phyloP scores from a whole-genome alignment of 768 basidiomycete species.

The Rhodosporidiobolus sp. region DNA sequence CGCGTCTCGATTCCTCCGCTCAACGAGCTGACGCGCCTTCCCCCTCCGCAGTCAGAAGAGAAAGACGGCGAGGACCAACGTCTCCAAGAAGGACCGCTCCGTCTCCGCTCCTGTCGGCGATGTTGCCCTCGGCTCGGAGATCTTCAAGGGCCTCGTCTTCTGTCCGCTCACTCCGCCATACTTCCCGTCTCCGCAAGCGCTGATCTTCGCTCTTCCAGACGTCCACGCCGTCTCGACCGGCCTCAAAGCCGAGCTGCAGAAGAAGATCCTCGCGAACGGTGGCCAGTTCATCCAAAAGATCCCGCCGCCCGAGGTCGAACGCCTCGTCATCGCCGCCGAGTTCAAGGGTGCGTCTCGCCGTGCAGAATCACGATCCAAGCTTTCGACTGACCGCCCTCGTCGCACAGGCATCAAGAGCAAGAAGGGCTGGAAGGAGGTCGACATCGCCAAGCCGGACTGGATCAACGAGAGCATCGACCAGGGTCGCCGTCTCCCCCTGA shows the following conservation, averaged over 20 bases:
- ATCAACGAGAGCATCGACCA: conserved; percentile 27
- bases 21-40: neutral
- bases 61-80: conserved; percentile 16
- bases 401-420: conserved; percentile 16
- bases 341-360: neutral
- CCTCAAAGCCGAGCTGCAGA: conserved; percentile 68
- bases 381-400: too few relatives aligned
- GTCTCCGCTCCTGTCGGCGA: conserved; percentile 64
- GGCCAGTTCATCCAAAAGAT: conserved; percentile 42
- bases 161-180: conserved; percentile 60
- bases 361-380: too few relatives aligned
- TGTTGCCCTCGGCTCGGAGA: conserved; percentile 59
- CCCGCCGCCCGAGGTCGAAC: neutral
- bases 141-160: conserved; percentile 75
- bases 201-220: neutral
- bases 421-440: conserved; percentile 6
- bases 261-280: conserved; percentile 51
- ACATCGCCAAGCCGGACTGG: conserved; percentile 30
- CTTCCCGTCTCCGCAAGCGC: neutral
- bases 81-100: conserved; percentile 56
- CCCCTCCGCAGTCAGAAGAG: conserved; percentile 24
- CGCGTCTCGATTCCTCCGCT: neutral
- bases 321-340: conserved; percentile 18
- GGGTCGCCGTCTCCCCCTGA: neutral
- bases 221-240: conserved; percentile 49